These are phyloP conservation scores for Aureobasidium sp. DNA, from an alignment of 2,329 filamentous ascomycete genomes.

Conservation along the genomic window DNA sequence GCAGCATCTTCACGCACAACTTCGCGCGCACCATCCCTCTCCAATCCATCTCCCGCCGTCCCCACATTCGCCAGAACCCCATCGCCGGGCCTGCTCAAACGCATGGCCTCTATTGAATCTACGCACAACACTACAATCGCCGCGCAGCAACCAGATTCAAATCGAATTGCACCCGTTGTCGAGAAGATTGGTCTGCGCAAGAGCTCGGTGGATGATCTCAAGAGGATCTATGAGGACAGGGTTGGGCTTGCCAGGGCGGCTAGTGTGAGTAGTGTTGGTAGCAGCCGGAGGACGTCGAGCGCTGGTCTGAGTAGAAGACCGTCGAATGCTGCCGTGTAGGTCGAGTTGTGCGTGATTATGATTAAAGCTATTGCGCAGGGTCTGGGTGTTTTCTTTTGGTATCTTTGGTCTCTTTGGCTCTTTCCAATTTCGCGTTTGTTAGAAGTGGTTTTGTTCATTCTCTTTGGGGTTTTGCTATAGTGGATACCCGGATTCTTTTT, in stretches of 20 bases:
- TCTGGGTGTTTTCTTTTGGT: background rate
- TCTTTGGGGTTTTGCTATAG: background rate
- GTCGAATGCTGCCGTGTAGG: background rate
- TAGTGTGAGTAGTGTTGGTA: background rate
- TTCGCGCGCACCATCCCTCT: background rate
- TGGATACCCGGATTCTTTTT: background rate
- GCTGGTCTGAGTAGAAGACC: background rate
- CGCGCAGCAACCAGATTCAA: background rate
- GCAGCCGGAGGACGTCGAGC: background rate
- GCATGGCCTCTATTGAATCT: conserved; percentile 41
- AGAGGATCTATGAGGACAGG: conserved; percentile 43
- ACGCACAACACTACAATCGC: background rate
- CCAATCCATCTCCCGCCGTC: background rate
- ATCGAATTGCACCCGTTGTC: background rate
- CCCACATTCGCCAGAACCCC: conserved; percentile 24
- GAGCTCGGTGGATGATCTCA: conserved; percentile 41
- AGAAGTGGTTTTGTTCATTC: background rate
- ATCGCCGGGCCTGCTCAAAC: conserved; percentile 37
- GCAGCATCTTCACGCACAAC: conserved; percentile 17
- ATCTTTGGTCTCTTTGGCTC: too few species aligned
- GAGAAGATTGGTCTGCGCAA: conserved; percentile 36
- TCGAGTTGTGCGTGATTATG: background rate
- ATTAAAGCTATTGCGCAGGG: too few species aligned
- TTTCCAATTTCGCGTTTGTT: too few species aligned
- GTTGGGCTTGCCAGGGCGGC: conserved; percentile 20